Conservation (phyloP, 2,329 filamentous ascomycete genomes). For the Colletotrichum falcatum region DNA sequence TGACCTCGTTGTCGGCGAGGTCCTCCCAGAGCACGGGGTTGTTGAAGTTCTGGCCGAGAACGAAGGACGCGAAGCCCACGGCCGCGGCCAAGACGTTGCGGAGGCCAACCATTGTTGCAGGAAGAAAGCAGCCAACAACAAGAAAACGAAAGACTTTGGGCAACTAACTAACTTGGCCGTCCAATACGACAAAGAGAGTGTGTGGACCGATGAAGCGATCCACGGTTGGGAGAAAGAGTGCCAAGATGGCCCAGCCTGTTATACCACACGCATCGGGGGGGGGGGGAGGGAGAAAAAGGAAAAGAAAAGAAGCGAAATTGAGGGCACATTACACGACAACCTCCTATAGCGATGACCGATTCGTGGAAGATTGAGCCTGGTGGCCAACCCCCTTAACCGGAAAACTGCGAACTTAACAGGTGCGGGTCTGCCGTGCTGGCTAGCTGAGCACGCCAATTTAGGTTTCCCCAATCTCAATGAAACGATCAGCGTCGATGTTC, state of each 20-base stretch:
- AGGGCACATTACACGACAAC: background rate
- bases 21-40: constrained; percentile 65
- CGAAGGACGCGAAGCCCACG: background rate
- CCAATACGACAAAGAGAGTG: background rate
- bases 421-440: background rate
- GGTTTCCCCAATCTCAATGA: background rate
- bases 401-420: background rate
- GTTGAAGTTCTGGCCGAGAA: constrained; percentile 46
- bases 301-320: background rate
- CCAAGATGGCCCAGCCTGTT: background rate
- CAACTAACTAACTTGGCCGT: background rate
- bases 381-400: background rate
- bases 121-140: too few species aligned
- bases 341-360: background rate
- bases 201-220: too few species aligned
- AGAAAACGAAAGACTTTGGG: background rate
- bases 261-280: too few species aligned
- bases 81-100: background rate
- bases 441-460: background rate
- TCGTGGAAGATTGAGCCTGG: background rate
- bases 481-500: background rate
- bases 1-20: constrained; percentile 62
- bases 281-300: too few species aligned
- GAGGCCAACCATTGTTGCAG: background rate
- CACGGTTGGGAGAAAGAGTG: background rate